These are phyloP conservation scores for Clarkia xantiana DNA, from an alignment of 345 rosid genomes.

Conservation along the genomic window DNA sequence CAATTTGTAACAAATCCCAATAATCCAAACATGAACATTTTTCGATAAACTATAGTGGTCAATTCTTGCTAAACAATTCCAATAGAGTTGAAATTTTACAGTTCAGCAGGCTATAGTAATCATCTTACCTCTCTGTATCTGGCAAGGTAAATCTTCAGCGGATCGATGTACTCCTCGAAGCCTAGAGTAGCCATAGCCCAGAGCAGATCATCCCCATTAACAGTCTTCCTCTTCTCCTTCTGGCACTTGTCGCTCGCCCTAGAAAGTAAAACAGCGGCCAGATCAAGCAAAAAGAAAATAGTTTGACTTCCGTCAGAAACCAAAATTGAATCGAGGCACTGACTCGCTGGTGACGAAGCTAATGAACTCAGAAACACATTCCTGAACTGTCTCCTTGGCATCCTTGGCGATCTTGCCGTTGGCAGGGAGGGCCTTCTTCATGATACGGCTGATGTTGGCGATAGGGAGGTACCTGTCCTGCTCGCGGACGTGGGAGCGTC, in stretches of 20 bases:
- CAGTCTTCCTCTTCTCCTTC: constrained; percentile 94
- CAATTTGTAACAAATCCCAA: not conserved
- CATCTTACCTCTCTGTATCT: constrained; percentile 66
- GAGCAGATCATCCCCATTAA: constrained; percentile 89
- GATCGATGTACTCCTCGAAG: constrained; percentile 92
- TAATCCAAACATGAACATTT: not conserved
- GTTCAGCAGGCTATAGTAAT: not conserved
- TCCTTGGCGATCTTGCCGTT: constrained; percentile 95
- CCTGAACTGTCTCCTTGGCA: constrained; percentile 94
- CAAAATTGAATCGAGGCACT: constrained; percentile 5
- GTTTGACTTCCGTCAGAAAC: too few species aligned
- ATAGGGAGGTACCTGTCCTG: constrained; percentile 90
- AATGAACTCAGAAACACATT: constrained; percentile 92
- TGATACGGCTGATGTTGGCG: constrained; percentile 87
- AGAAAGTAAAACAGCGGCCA: constrained; percentile 9
- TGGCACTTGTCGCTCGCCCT: constrained; percentile 99
- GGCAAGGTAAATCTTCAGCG: constrained; percentile 59
- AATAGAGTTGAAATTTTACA: not conserved
- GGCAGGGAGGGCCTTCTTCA: constrained; percentile 84
- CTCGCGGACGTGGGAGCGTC: constrained; percentile 57
- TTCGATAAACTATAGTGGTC: not conserved
- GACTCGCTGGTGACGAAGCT: constrained; percentile 98
- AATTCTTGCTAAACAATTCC: not conserved
- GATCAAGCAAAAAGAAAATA: too few species aligned
- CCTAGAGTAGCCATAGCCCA: constrained; percentile 98